A percentile compares a stretch with the other conserved stretches of the same genome.
Conservation (phyloP, 176 grass and related monocot genomes). For the Aegilops tauschii region DNA sequence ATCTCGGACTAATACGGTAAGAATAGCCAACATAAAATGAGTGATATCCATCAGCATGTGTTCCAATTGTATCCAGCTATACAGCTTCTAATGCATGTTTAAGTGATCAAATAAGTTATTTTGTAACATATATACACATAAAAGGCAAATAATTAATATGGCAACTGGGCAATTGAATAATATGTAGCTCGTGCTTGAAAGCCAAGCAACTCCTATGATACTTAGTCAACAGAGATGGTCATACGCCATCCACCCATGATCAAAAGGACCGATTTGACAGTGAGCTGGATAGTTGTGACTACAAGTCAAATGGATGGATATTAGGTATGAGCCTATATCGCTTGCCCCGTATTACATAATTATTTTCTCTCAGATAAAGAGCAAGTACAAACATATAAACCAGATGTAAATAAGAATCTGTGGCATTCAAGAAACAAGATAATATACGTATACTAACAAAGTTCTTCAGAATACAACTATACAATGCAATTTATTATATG, state of each 20-base stretch:
- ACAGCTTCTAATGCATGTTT: neutral
- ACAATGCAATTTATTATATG: too few relatives aligned
- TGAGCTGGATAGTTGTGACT: neutral
- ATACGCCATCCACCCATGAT: too few relatives aligned
- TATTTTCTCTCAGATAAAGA: neutral
- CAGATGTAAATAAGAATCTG: neutral
- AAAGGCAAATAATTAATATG: too few relatives aligned
- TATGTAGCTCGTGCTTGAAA: too few relatives aligned
- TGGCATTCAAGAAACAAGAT: neutral
- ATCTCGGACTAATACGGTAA: neutral
- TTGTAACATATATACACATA: neutral
- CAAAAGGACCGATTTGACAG: too few relatives aligned
- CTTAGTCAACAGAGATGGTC: too few relatives aligned
- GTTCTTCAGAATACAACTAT: too few relatives aligned
- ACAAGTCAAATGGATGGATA: neutral
- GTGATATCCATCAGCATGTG: neutral
- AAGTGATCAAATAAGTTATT: neutral
- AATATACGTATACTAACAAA: neutral
- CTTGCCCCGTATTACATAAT: neutral
- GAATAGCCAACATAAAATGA: neutral
- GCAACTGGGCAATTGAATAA: too few relatives aligned
- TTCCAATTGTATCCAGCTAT: neutral
- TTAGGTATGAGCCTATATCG: neutral
- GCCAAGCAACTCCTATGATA: too few relatives aligned
- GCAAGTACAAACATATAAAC: neutral